A percentile compares a stretch with the other conserved stretches of the same genome.
Conservation (phyloP, 2,329 filamentous ascomycete genomes). For the Taxawa tesnikishii region DNA sequence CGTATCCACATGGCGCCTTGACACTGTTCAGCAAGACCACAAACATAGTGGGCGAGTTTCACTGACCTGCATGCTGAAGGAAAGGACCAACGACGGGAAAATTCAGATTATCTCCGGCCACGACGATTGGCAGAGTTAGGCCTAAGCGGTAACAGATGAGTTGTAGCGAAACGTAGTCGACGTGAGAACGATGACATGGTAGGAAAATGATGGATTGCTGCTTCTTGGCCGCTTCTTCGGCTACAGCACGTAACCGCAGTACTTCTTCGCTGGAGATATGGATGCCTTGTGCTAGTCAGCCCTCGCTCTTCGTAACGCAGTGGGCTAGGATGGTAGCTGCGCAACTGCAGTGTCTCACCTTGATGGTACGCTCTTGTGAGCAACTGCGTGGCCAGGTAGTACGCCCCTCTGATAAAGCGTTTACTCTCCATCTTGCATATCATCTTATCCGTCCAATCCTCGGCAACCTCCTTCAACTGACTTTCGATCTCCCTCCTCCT, state of each 20-base stretch:
- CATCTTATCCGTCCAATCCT: slow-evolving; percentile 85
- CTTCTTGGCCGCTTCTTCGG: slow-evolving; percentile 68
- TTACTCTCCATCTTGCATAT: slow-evolving; percentile 99
- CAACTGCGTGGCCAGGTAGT: slow-evolving; percentile 79
- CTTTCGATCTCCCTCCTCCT: slow-evolving; percentile 56
- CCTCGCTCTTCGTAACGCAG: neutral
- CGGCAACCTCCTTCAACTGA: slow-evolving; percentile 67
- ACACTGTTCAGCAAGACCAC: neutral
- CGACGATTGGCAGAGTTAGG: slow-evolving; percentile 76
- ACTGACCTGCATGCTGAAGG: slow-evolving; percentile 70
- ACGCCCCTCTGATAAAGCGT: slow-evolving; percentile 79
- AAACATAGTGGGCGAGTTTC: neutral
- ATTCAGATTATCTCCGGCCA: slow-evolving; percentile 93
- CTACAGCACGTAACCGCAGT: slow-evolving; percentile 65
- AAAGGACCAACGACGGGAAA: slow-evolving; percentile 84
- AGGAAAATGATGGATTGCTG: slow-evolving; percentile 95
- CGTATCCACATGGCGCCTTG: slow-evolving; percentile 90
- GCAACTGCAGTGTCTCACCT: too few relatives aligned
- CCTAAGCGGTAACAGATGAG: slow-evolving; percentile 91
- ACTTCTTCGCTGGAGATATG: slow-evolving; percentile 95
- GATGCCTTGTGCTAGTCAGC: slow-evolving; percentile 41
- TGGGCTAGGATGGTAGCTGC: too few relatives aligned
- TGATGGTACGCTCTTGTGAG: slow-evolving; percentile 91
- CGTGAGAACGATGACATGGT: slow-evolving; percentile 86
- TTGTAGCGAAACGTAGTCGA: slow-evolving; percentile 92